Conservation (phyloP, 768 basidiomycete species). For the Coprinopsis marcescibilis region DNA sequence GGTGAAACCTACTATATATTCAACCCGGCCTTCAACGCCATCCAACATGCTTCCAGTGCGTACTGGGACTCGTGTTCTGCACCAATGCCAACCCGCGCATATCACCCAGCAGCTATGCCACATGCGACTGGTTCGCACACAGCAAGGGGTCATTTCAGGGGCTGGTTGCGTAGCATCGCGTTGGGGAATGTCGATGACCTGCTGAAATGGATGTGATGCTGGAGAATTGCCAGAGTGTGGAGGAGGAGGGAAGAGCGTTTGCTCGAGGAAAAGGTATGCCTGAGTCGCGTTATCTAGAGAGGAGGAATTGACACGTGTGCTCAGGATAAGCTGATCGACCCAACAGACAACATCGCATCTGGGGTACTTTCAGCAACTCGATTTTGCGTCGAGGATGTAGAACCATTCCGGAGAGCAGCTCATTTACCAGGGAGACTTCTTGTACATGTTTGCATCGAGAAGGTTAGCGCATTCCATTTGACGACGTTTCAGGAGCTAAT, state of each 20-base stretch:
- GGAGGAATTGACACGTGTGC: background rate
- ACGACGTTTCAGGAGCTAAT: background rate
- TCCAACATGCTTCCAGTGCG: conserved; percentile 6
- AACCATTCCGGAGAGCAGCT: conserved; percentile 91
- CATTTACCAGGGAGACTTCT: conserved; percentile 85
- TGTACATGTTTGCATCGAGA: conserved; percentile 87
- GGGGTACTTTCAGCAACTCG: conserved; percentile 93
- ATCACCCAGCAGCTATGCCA: conserved; percentile 97
- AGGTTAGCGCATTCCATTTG: conserved; percentile 40
- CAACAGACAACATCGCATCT: conserved; percentile 82
- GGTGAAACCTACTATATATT: conserved; percentile 26
- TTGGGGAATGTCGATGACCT: conserved; percentile 69
- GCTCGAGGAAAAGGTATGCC: conserved; percentile 80
- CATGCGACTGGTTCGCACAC: conserved; percentile 87
- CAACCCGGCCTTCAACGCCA: conserved; percentile 43
- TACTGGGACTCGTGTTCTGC: conserved; percentile 44
- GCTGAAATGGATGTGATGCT: conserved; percentile 74
- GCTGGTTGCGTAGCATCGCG: conserved; percentile 72
- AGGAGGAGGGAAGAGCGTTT: conserved; percentile 90
- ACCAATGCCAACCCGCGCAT: conserved; percentile 72
- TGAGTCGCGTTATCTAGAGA: background rate
- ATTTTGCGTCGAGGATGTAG: conserved; percentile 86
- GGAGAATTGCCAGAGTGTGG: conserved; percentile 79
- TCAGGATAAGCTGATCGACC: conserved; percentile 70
- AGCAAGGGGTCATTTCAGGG: conserved; percentile 91